Percentiles rank a stretch among this genome's conserved stretches.
Conservation (phyloP, 345 rosid species). For the Zanthoxylum bungeanum region DNA sequence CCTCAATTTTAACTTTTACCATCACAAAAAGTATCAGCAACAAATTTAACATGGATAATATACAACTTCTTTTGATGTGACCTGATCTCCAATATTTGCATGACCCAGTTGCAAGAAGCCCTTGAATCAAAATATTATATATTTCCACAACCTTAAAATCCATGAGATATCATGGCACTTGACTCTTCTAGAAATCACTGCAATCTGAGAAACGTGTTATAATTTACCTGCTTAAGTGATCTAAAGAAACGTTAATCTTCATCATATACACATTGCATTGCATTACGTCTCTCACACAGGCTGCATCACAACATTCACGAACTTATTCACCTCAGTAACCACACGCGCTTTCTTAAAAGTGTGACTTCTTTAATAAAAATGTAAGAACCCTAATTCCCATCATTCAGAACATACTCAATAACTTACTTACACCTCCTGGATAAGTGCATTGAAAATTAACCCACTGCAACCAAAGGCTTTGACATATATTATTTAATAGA, state of each 20-base stretch:
- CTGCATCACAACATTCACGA: too few relatives aligned
- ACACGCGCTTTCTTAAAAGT: not conserved
- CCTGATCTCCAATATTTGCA: not conserved
- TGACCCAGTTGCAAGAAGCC: too few relatives aligned
- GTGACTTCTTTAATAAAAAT: not conserved
- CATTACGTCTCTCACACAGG: not conserved
- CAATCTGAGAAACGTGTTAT: not conserved
- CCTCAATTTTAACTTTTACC: conserved; percentile 10
- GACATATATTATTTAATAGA: not conserved
- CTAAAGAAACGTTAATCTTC: not conserved
- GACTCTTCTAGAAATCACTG: not conserved
- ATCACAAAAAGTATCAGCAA: not conserved
- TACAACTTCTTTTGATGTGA: not conserved
- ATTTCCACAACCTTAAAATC: not conserved
- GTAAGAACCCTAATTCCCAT: not conserved
- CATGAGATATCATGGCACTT: not conserved
- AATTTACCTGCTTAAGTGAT: not conserved
- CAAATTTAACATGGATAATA: not conserved
- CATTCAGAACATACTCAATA: not conserved
- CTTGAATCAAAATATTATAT: not conserved
- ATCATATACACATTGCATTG: not conserved
- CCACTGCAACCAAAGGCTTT: not conserved
- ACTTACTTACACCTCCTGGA: not conserved
- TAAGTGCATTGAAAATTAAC: not conserved
- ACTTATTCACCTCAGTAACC: not conserved